Evolutionary conservation across 139 green algal genomes (phyloP), one percentile per base, ranked within the genome.

Genomic region (Pleodorina starrii): DNA sequence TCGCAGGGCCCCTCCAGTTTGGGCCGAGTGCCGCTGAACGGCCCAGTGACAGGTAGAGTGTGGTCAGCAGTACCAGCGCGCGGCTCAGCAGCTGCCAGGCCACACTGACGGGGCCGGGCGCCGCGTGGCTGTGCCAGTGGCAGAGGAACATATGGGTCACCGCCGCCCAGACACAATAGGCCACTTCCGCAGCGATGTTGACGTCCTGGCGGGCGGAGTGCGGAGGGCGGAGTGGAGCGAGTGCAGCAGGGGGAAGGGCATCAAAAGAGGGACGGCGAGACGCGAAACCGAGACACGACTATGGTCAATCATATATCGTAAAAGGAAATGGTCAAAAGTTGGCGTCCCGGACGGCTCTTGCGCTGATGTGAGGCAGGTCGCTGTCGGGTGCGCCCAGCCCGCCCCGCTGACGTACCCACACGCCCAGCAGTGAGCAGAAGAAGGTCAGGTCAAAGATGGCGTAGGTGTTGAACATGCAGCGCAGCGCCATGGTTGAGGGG

Each of bases 401-500:
- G n/a, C n/a, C n/a, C n/a, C n/a, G n/a, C n/a, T 32, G 54, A 27
- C 68, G 5, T 46, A 76, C 68, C 68, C 68, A 76, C 35, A 76
- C 68, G 10, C 35, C 68, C 68, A 76, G 36, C 2, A 76, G 36
- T 1, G 68, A 76, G 2, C 12, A 32, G 32, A 76, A 76, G 32
- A 76, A 76, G 68, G 68, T 32, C 35, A 76, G 11, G 35, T 76
- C 68, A 7, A 48, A 76, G 2, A 44, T 23, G 68, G 68, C 32
- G 68, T 76, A 76, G 35, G 68, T 76, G 35, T 46, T 76, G 68
- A 76, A 76, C 2, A 76, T 46, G 32, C 68, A 76, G 35, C 7
- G 17, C 19, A 76, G 32, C 35, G 68, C 32, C 68, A 48, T 76
- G 35, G 68, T 1, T 25, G 68, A 76, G 5, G 68, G 68, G 2